Percentiles rank a stretch among this genome's conserved stretches.
These are phyloP conservation scores for Bacidia gigantensis DNA, from an alignment of 495 filamentous ascomycete species.

Conservation along the genomic window DNA sequence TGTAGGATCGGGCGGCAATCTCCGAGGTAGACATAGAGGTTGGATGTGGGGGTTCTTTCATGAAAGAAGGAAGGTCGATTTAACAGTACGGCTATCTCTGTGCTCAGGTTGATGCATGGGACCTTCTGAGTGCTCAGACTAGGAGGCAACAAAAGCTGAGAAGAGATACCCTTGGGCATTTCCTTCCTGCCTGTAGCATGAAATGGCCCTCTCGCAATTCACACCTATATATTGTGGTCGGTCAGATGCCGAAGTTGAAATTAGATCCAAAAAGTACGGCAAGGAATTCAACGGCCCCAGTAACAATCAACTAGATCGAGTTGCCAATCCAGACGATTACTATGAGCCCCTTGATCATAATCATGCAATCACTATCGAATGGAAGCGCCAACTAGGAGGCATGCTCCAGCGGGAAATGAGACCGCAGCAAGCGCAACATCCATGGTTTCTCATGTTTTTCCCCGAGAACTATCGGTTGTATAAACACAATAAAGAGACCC, in stretches of 20 bases:
- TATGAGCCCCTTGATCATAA: conserved; percentile 20
- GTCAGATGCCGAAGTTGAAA: conserved; percentile 15
- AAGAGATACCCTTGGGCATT: no score
- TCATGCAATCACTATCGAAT: conserved; percentile 26
- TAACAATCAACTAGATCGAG: conserved; percentile 29
- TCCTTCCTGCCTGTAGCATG: no score
- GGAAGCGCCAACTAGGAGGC: conserved; percentile 40
- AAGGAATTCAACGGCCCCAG: conserved; percentile 32
- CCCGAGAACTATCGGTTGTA: conserved; percentile 45
- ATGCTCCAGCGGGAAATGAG: conserved; percentile 35
- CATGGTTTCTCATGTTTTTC: conserved; percentile 36
- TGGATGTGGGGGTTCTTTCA: no score
- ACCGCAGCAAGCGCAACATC: conserved; percentile 18
- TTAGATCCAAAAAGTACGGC: conserved; percentile 14
- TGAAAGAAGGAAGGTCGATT: no score
- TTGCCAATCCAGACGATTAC: conserved; percentile 32
- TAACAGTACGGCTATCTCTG: no score
- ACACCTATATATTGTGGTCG: conserved; percentile 12
- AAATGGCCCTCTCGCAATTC: conserved; percentile 8
- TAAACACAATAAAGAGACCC: conserved; percentile 37
- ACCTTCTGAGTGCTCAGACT: no score
- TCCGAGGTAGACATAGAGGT: no score
- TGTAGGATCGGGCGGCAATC: no score
- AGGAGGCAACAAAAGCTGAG: no score
- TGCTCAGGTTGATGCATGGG: no score